phyloP scores from a whole-genome alignment of 2,329 filamentous ascomycete species.

The Xylogone sp. region DNA sequence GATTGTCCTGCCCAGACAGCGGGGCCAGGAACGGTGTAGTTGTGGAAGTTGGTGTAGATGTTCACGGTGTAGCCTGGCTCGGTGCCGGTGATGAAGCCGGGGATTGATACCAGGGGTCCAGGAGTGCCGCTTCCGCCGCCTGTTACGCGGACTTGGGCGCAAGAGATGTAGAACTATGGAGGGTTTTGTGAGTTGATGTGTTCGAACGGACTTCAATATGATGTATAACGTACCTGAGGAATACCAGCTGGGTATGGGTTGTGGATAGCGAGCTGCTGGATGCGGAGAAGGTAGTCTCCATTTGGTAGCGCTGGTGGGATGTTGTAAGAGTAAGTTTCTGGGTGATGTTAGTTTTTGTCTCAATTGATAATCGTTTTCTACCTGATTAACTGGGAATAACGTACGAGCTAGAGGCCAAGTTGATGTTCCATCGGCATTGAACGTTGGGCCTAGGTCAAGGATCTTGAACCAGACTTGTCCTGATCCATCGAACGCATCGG shows the following conservation, averaged over 20 bases:
- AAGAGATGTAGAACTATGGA: constrained; percentile 24
- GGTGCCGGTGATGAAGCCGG: constrained; percentile 19
- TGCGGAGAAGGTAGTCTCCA: constrained; percentile 22
- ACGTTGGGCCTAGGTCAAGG: constrained; percentile 28
- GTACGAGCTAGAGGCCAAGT: constrained; percentile 24
- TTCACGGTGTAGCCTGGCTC: constrained; percentile 17
- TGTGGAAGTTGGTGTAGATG: constrained; percentile 24
- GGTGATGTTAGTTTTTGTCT: neutral
- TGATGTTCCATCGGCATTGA: constrained; percentile 11
- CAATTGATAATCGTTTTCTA: neutral
- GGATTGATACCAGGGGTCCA: constrained; percentile 22
- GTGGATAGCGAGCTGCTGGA: constrained; percentile 23
- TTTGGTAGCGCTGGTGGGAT: constrained; percentile 19
- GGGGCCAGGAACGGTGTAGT: constrained; percentile 25
- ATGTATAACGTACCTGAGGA: constrained; percentile 4
- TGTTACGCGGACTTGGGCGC: constrained; percentile 21
- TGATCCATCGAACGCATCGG: constrained; percentile 30
- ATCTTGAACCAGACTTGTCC: constrained; percentile 35
- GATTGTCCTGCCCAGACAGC: constrained; percentile 19
- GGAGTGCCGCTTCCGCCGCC: constrained; percentile 22
- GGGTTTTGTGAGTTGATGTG: neutral
- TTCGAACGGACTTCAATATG: neutral
- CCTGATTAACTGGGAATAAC: neutral
- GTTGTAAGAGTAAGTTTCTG: constrained; percentile 25
- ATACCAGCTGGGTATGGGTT: constrained; percentile 11